Base-by-base conservation (phyloP, 1,284 basidiomycete genomes). In the Boletus holoroseus region DNA sequence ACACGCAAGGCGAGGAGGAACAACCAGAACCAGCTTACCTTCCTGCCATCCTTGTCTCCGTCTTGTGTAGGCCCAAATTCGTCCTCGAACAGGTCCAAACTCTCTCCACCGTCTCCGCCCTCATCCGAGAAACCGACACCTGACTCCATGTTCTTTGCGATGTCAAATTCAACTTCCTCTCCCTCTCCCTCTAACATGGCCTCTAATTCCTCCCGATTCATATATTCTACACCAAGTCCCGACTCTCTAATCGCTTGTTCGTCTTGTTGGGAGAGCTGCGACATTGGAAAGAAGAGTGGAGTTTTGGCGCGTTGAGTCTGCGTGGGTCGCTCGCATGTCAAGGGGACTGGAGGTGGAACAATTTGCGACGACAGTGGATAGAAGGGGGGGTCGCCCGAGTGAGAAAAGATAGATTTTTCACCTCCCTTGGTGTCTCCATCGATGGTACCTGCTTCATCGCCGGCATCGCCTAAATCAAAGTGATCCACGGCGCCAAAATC, bases 121-220 rank as follows among this genome's bases (percentile, higher is more conserved):
- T 41, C 49, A 7, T 54, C 51, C 24, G 36, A 43, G n/a, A 41
- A 24, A 24, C 15, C 34, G 8, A 28, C 13, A 2, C 39, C 24
- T 5, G 46, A 40, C 7, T 39, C 32, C 26, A 34, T 38, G 22
- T 50, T 56, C 49, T 35, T 53, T 30, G 60, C 53, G 30, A 68
- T 53, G 35, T 71, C 69, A 57, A 76, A 74, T 20, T 68, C 75
- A 27, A 84, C 76, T 62, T 86, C 83, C 55, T 82, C 79, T 2
- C 76, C 84, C 2, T 83, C 83, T 37, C 74, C 82, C 50, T 84
- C 82, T 28, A 86, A 66, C 75, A 87, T 76, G 20, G 75, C 77
- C 27, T 71, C 73, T 39, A 88, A 68, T 61, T 85, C 82, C 16
- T 79, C 74, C n/a, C 67, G 72, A 52, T 76, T 71, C 83, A 88